phyloP scores from a whole-genome alignment of 176 grass and related monocot genomes.

The Themeda triandra region DNA sequence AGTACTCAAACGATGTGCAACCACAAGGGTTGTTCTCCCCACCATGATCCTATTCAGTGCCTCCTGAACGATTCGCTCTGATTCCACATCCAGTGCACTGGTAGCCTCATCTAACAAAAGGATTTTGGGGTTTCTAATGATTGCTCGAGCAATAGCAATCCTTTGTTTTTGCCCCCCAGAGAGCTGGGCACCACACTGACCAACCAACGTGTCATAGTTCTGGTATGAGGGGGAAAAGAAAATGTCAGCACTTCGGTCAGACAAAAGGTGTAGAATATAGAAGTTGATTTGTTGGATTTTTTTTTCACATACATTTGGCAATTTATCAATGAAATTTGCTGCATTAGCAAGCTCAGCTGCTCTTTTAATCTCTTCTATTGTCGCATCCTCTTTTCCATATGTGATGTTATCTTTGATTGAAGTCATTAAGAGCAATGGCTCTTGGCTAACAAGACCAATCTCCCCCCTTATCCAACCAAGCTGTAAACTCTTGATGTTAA shows the following conservation, averaged over 20 bases:
- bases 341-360: slow-evolving; percentile 64
- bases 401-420: slow-evolving; percentile 58
- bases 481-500: slow-evolving; percentile 53
- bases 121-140: not conserved
- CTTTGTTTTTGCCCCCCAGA: not conserved
- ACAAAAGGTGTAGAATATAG: not conserved
- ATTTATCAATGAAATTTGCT: slow-evolving; percentile 59
- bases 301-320: slow-evolving; percentile 33
- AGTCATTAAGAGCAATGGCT: slow-evolving; percentile 55
- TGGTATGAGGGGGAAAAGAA: not conserved
- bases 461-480: slow-evolving; percentile 61
- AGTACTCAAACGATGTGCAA: not conserved
- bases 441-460: slow-evolving; percentile 68
- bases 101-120: not conserved
- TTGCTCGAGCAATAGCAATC: not conserved
- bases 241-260: not conserved
- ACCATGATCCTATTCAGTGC: not conserved
- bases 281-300: not conserved
- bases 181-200: not conserved
- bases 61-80: not conserved
- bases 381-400: slow-evolving; percentile 54
- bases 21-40: not conserved
- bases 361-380: slow-evolving; percentile 54
- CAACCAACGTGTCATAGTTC: not conserved
- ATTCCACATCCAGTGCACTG: not conserved